A percentile compares a stretch with the other conserved stretches of the same genome.
Conservation (phyloP, 768 basidiomycete genomes). For the Terana coerulea region DNA sequence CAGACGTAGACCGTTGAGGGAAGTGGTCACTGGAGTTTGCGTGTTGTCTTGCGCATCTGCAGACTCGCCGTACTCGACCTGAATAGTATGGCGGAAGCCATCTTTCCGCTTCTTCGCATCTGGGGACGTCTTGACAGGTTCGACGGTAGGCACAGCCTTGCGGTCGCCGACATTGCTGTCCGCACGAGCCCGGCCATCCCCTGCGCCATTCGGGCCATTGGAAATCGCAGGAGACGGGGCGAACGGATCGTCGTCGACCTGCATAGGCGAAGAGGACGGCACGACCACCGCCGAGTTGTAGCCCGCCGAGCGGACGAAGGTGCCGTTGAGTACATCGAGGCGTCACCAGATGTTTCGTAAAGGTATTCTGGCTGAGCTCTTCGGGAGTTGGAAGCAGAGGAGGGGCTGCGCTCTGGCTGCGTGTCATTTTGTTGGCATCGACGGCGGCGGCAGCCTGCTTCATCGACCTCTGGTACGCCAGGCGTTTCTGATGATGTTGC, state of each 20-base stretch:
- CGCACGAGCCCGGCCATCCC: slow-evolving; percentile 12
- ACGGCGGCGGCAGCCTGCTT: slow-evolving; percentile 47
- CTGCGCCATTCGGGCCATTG: slow-evolving; percentile 5
- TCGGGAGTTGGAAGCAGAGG: slow-evolving; percentile 21
- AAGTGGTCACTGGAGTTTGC: not conserved
- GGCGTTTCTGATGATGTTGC: slow-evolving; percentile 78
- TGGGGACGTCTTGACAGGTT: slow-evolving; percentile 35
- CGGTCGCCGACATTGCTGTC: slow-evolving; percentile 11
- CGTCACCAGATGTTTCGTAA: slow-evolving; percentile 69
- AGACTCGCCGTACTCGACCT: slow-evolving; percentile 88
- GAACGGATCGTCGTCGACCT: slow-evolving; percentile 70
- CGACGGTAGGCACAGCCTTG: slow-evolving; percentile 11
- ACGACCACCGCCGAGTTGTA: slow-evolving; percentile 41
- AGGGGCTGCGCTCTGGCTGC: slow-evolving; percentile 26
- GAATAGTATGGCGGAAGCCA: slow-evolving; percentile 91
- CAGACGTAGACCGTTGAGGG: slow-evolving; percentile 16
- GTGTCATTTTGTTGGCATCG: slow-evolving; percentile 43
- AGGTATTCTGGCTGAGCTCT: slow-evolving; percentile 65
- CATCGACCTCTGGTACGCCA: slow-evolving; percentile 81
- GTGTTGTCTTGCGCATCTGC: slow-evolving; percentile 20
- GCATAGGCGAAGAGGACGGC: slow-evolving; percentile 35
- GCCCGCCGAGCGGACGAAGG: slow-evolving; percentile 35
- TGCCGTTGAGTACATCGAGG: slow-evolving; percentile 41
- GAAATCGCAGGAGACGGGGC: no score
- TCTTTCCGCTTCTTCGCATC: slow-evolving; percentile 46